Evolutionary conservation across 176 grass and related monocot genomes (phyloP).

Genomic region (Themeda triandra): DNA sequence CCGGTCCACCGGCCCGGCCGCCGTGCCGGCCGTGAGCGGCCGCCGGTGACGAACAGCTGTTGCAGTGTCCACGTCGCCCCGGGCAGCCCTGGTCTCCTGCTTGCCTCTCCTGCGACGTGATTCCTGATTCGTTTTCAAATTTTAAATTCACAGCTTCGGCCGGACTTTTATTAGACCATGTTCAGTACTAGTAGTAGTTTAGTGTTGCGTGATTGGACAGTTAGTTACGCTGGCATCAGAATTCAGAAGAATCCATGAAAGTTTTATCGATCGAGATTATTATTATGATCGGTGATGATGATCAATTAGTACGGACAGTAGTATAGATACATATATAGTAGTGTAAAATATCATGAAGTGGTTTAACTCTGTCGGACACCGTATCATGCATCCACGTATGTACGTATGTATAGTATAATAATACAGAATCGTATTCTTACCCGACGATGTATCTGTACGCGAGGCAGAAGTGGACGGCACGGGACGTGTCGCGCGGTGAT

Average conservation of each 20-base stretch:
- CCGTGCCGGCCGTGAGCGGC: slow-evolving; percentile 13
- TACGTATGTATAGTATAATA: background rate
- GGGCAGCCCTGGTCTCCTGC: background rate
- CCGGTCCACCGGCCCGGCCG: background rate
- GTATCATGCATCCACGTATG: background rate
- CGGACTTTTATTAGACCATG: background rate
- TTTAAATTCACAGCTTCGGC: background rate
- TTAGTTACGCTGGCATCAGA: background rate
- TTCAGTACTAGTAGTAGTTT: background rate
- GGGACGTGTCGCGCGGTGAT: background rate
- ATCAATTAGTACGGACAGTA: background rate
- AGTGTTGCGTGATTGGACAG: slow-evolving; percentile 1
- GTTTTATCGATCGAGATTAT: background rate
- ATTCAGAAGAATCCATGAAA: background rate
- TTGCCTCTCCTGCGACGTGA: background rate
- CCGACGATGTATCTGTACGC: background rate
- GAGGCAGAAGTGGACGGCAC: background rate
- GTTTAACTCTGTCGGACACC: slow-evolving; percentile 16
- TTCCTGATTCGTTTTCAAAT: background rate
- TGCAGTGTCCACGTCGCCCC: background rate
- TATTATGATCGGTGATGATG: background rate
- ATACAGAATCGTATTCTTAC: background rate
- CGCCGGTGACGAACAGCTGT: background rate
- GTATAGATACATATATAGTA: no score
- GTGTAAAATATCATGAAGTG: background rate